These are phyloP conservation scores for Paecilomyces formosus DNA, from an alignment of 2,329 filamentous ascomycete species.

Conservation along the genomic window DNA sequence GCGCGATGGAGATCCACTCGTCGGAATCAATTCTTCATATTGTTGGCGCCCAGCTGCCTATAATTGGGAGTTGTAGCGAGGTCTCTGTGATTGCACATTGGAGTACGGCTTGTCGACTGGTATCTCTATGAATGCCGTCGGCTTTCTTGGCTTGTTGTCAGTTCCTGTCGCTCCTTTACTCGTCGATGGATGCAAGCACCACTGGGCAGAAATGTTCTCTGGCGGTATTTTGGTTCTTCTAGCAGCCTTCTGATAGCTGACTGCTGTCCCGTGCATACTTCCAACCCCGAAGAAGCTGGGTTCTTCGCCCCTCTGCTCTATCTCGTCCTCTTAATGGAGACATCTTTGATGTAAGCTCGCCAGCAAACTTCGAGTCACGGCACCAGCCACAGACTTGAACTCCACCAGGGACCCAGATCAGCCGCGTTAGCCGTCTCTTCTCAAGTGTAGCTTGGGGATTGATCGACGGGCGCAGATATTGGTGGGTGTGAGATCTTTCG, in stretches of 20 bases:
- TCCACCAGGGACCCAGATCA: slow-evolving; percentile 48
- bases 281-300: slow-evolving; percentile 34
- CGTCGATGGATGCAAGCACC: slow-evolving; percentile 8
- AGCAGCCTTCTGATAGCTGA: slow-evolving; percentile 7
- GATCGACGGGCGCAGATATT: slow-evolving; percentile 52
- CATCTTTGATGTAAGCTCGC: slow-evolving; percentile 26
- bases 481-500: slow-evolving; percentile 16
- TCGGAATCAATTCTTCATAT: slow-evolving; percentile 41
- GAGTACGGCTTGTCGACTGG: slow-evolving; percentile 28
- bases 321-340: slow-evolving; percentile 20
- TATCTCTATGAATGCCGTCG: slow-evolving; percentile 18
- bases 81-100: slow-evolving; percentile 38
- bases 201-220: slow-evolving; percentile 10
- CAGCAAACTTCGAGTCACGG: slow-evolving; percentile 46
- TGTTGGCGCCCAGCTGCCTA: slow-evolving; percentile 17
- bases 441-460: slow-evolving; percentile 43
- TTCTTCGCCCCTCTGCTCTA: slow-evolving; percentile 32
- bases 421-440: slow-evolving; percentile 60
- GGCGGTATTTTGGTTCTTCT: slow-evolving; percentile 3
- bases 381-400: slow-evolving; percentile 46
- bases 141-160: slow-evolving; percentile 28
- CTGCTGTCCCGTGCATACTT: slow-evolving; percentile 43
- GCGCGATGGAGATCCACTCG: slow-evolving; percentile 44
- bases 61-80: slow-evolving; percentile 45
- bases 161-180: slow-evolving; percentile 25